phyloP scores from a whole-genome alignment of 1,284 basidiomycete genomes.

The Marasmius sp. region DNA sequence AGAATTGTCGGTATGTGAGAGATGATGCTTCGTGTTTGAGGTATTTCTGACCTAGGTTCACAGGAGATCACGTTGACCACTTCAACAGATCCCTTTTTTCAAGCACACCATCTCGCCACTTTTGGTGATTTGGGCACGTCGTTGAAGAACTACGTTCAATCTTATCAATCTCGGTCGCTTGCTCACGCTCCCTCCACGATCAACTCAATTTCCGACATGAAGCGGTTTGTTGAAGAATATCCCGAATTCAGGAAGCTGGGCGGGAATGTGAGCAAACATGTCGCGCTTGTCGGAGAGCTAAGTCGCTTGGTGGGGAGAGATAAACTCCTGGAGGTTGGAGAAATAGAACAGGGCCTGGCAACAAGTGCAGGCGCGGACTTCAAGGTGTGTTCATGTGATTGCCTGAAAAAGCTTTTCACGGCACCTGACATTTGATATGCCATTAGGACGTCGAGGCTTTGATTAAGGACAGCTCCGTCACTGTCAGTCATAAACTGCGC shows the following conservation, averaged over 20 bases:
- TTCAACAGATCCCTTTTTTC: slow-evolving; percentile 93
- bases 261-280: slow-evolving; percentile 98
- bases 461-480: slow-evolving; percentile 67
- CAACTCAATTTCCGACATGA: slow-evolving; percentile 97
- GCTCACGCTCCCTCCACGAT: slow-evolving; percentile 81
- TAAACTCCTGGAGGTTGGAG: slow-evolving; percentile 86
- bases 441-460: slow-evolving; percentile 61
- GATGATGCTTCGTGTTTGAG: not conserved
- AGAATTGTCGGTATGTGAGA: slow-evolving; percentile 73
- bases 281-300: slow-evolving; percentile 94
- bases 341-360: slow-evolving; percentile 95
- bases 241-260: slow-evolving; percentile 96
- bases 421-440: not conserved
- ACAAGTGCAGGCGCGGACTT: slow-evolving; percentile 90
- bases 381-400: slow-evolving; percentile 51
- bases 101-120: slow-evolving; percentile 88
- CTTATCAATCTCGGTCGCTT: slow-evolving; percentile 87
- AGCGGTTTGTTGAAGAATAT: slow-evolving; percentile 97
- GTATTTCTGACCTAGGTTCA: slow-evolving; percentile 3
- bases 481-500: slow-evolving; percentile 83
- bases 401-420: too few species aligned
- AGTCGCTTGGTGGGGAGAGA: slow-evolving; percentile 87
- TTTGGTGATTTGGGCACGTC: slow-evolving; percentile 97
- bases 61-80: slow-evolving; percentile 95
- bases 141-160: slow-evolving; percentile 91